Evolutionary conservation across 1,284 basidiomycete species (phyloP).

Genomic region (Clitocybe nebularis): DNA sequence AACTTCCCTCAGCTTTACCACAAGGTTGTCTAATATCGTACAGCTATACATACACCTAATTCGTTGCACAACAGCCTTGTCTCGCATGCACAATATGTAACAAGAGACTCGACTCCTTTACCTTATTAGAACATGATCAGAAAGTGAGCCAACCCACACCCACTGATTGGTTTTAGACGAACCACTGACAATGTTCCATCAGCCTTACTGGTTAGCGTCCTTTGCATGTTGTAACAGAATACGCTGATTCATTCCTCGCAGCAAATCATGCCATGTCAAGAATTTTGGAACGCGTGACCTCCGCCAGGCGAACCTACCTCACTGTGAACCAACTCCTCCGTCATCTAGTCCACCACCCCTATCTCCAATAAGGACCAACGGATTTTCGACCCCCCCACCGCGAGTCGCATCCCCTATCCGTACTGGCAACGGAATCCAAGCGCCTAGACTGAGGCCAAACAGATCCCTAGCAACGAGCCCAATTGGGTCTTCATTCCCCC

Average conservation of each 20-base stretch:
- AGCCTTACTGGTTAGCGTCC: conserved; percentile 62
- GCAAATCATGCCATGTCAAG: conserved; percentile 72
- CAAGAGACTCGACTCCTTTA: conserved; percentile 71
- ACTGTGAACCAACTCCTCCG: conserved; percentile 31
- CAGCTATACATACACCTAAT: background rate
- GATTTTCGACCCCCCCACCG: conserved; percentile 18
- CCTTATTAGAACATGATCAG: conserved; percentile 71
- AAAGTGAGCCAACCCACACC: too few species aligned
- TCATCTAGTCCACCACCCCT: conserved; percentile 16
- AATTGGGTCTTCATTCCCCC: conserved; percentile 24
- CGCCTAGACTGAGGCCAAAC: conserved; percentile 22
- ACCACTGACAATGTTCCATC: conserved; percentile 10
- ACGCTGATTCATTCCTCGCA: conserved; percentile 24
- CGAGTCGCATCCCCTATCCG: conserved; percentile 14
- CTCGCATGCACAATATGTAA: conserved; percentile 66
- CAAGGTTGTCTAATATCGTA: conserved; percentile 42
- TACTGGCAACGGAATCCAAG: background rate
- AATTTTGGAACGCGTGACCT: conserved; percentile 71
- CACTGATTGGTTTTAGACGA: too few species aligned
- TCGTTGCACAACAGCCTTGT: conserved; percentile 48
- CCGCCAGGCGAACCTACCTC: conserved; percentile 68
- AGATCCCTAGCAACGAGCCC: conserved; percentile 24
- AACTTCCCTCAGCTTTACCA: conserved; percentile 59
- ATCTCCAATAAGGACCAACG: conserved; percentile 18
- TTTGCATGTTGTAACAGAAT: conserved; percentile 1